Evolutionary conservation across 805 yeast species (phyloP).

Genomic region (Zygoascus tannicola): DNA sequence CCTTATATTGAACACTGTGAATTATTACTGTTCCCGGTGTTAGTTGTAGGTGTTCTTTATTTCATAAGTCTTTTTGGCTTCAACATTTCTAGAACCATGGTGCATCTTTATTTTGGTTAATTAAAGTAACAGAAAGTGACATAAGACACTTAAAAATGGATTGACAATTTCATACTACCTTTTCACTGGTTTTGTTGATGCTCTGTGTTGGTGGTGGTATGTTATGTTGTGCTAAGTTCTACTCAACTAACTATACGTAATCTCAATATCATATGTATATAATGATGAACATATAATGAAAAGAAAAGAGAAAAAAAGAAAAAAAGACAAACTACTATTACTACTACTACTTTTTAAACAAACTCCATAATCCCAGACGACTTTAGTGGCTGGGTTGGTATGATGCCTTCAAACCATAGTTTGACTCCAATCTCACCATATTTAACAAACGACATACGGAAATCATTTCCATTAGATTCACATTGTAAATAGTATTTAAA

Average conservation of each 20-base stretch:
- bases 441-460: slow-evolving; percentile 14
- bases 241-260: too few relatives aligned
- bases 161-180: too few relatives aligned
- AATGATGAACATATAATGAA: too few relatives aligned
- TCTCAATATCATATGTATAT: too few relatives aligned
- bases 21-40: slow-evolving; percentile 53
- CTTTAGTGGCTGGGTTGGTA: slow-evolving; percentile 8
- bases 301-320: background rate
- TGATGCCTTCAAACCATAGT: slow-evolving; percentile 12
- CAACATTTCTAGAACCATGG: slow-evolving; percentile 64
- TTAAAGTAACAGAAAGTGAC: too few relatives aligned
- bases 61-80: slow-evolving; percentile 54
- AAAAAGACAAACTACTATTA: background rate
- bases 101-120: slow-evolving; percentile 33
- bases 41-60: slow-evolving; percentile 49
- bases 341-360: background rate
- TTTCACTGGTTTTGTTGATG: too few relatives aligned
- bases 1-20: slow-evolving; percentile 60
- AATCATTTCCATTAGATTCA: slow-evolving; percentile 8
- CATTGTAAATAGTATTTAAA: slow-evolving; percentile 17
- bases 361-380: slow-evolving; percentile 18
- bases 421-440: slow-evolving; percentile 10
- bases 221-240: too few relatives aligned
- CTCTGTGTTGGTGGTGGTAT: too few relatives aligned
- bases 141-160: too few relatives aligned